Evolutionary conservation across 768 basidiomycete species (phyloP), one percentile per base, ranked within the genome.

Genomic region (Stropharia rugosoannulata): DNA sequence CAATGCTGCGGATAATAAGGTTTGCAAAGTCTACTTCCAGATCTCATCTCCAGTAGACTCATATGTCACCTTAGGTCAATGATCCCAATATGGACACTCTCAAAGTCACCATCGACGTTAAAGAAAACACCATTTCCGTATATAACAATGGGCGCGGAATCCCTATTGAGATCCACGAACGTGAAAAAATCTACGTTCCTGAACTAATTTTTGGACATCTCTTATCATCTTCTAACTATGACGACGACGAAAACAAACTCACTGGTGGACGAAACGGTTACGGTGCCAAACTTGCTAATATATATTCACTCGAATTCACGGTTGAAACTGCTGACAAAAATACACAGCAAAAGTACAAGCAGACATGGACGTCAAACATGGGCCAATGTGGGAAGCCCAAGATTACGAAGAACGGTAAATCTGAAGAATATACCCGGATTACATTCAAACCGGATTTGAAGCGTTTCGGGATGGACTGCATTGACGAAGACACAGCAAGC

Each of bases 1-100:
- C 64, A 99, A 99, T 71, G 97, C 97, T 18, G 97, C 97, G 3
- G 97, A 99, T 70, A 97, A 98, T 75, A 99, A 99, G 87, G 96
- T 92, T 59, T 54, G 78, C 70, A 46, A 15, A 10, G 15, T 12
- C 25, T 7, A 27, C n/a, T n/a, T 10, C n/a, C 16, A 2, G 13
- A 11, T 43, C 22, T 43, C 42, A 25, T 27, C 13, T 29, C 11
- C 3, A 27, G 15, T 46, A 1, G 12, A 36, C 35, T 39, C 43
- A 15, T 10, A n/a, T 4, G 39, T 44, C 42, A 35, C 35, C 15
- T 25, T 51, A 99, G 96, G 90, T 96, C 65, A 98, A 96, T 61
- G 96, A 98, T 69, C 49, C 83, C 2, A 84, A 68, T 52, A 99
- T 99, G 97, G 90, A 96, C 73, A 83, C 86, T 8, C 76, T 99